Evolutionary conservation across 2,329 filamentous ascomycete species (phyloP).

Genomic region (Fusarium incarnatum): DNA sequence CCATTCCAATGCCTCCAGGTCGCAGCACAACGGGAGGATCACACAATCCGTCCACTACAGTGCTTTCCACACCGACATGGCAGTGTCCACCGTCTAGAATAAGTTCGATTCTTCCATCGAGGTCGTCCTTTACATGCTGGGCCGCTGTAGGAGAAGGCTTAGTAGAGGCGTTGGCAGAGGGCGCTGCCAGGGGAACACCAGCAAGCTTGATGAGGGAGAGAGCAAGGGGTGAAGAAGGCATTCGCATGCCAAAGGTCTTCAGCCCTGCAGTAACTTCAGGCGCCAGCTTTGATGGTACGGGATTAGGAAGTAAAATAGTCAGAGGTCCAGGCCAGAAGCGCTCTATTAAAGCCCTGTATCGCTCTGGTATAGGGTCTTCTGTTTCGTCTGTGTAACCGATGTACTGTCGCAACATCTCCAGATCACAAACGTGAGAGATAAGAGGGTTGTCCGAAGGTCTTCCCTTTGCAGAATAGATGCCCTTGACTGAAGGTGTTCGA

Average conservation of each 20-base stretch:
- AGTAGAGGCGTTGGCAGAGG: slow-evolving; percentile 94
- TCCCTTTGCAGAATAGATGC: slow-evolving; percentile 94
- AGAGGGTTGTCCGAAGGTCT: slow-evolving; percentile 94
- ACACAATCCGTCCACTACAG: slow-evolving; percentile 91
- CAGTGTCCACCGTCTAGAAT: slow-evolving; percentile 92
- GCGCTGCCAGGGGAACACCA: slow-evolving; percentile 84
- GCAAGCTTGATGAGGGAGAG: slow-evolving; percentile 85
- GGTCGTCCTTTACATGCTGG: slow-evolving; percentile 87
- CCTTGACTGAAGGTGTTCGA: slow-evolving; percentile 81
- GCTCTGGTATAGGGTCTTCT: slow-evolving; percentile 69
- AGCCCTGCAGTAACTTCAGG: slow-evolving; percentile 93
- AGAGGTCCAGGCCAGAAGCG: slow-evolving; percentile 95
- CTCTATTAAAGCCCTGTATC: slow-evolving; percentile 82
- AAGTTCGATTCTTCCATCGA: slow-evolving; percentile 82
- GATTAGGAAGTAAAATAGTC: slow-evolving; percentile 88
- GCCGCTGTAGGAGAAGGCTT: slow-evolving; percentile 92
- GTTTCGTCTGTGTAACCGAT: slow-evolving; percentile 54
- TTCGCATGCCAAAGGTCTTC: slow-evolving; percentile 86
- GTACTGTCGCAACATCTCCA: slow-evolving; percentile 77
- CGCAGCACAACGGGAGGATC: slow-evolving; percentile 83
- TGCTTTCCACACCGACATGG: slow-evolving; percentile 92
- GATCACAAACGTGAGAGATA: slow-evolving; percentile 89
- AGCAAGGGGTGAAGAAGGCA: slow-evolving; percentile 88
- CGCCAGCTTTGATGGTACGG: slow-evolving; percentile 75
- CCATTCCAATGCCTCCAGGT: slow-evolving; percentile 88